Percentiles rank a stretch among this genome's conserved stretches.
phyloP scores from a whole-genome alignment of 2,329 filamentous ascomycete genomes.

The Fusarium sp. region DNA sequence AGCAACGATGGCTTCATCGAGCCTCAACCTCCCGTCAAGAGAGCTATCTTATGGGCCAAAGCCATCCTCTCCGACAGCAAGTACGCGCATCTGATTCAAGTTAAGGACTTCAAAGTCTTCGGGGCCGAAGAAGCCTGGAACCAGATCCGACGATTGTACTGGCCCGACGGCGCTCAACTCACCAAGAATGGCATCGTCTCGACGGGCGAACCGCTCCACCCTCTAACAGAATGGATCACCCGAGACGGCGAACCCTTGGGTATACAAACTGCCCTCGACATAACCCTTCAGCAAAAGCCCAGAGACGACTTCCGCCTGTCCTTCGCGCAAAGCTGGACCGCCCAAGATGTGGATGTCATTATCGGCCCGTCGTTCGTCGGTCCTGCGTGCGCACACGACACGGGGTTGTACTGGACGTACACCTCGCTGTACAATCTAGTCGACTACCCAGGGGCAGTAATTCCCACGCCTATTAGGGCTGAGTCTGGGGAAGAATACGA shows the following conservation, averaged over 20 bases:
- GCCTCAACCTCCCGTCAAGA: conserved; percentile 54
- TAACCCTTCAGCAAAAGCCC: conserved; percentile 23
- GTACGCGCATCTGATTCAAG: conserved; percentile 37
- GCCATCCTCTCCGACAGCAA: conserved; percentile 32
- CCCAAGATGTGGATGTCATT: conserved; percentile 53
- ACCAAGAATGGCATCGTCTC: conserved; percentile 47
- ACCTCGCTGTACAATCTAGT: conserved; percentile 54
- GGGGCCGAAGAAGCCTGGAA: conserved; percentile 45
- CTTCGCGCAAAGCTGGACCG: conserved; percentile 50
- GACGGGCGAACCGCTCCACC: conserved; percentile 57
- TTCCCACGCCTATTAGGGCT: conserved; percentile 44
- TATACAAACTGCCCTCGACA: conserved; percentile 34
- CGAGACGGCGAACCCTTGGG: conserved; percentile 43
- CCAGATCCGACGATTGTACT: conserved; percentile 57
- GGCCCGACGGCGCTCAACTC: conserved; percentile 56
- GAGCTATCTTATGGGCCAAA: conserved; percentile 52
- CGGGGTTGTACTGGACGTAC: conserved; percentile 52
- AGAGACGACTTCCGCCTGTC: conserved; percentile 49
- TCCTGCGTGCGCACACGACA: conserved; percentile 52
- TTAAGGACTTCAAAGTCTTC: conserved; percentile 52
- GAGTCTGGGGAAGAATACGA: conserved; percentile 46
- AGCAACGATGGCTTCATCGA: conserved; percentile 52
- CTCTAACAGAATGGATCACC: conserved; percentile 56
- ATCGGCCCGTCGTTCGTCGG: conserved; percentile 52
- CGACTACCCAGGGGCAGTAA: conserved; percentile 50